Percentiles rank a stretch among this genome's conserved stretches.
Evolutionary conservation across 345 rosid species (phyloP).

Genomic region (Isatis tinctoria): DNA sequence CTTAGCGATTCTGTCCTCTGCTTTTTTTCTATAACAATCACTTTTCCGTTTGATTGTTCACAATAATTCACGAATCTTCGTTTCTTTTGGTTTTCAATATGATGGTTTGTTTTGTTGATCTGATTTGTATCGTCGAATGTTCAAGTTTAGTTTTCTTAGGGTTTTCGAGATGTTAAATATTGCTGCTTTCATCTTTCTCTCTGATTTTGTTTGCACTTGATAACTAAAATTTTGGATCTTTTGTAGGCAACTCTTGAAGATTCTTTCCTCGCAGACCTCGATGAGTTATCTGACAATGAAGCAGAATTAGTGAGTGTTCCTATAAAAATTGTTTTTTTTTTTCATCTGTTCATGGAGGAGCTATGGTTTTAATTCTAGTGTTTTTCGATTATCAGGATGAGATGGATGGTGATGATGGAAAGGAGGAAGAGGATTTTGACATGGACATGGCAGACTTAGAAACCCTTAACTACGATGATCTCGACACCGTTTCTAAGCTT

Average conservation of each 20-base stretch:
- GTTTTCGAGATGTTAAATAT: background rate
- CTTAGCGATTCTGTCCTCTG: no score
- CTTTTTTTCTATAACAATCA: no score
- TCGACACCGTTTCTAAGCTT: conserved; percentile 75
- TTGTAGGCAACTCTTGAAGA: conserved; percentile 85
- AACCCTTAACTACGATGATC: conserved; percentile 76
- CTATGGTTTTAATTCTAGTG: background rate
- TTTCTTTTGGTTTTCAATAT: background rate
- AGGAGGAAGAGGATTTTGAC: conserved; percentile 76
- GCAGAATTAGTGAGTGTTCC: conserved; percentile 52
- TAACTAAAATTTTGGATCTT: background rate
- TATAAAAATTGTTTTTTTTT: background rate
- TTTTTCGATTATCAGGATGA: conserved; percentile 49
- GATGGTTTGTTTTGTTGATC: background rate
- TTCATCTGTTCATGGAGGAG: background rate
- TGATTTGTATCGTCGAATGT: background rate
- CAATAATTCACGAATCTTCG: background rate
- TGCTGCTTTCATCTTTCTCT: background rate
- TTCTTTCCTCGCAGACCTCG: conserved; percentile 92
- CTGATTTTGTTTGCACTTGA: background rate
- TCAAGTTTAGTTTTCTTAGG: background rate
- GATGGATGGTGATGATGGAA: conserved; percentile 52
- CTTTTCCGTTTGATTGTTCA: no score
- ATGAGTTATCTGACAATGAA: conserved; percentile 94
- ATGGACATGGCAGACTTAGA: conserved; percentile 78